Base-by-base conservation (phyloP, 139 green algal species). In the Chlamydomonas incerta region DNA sequence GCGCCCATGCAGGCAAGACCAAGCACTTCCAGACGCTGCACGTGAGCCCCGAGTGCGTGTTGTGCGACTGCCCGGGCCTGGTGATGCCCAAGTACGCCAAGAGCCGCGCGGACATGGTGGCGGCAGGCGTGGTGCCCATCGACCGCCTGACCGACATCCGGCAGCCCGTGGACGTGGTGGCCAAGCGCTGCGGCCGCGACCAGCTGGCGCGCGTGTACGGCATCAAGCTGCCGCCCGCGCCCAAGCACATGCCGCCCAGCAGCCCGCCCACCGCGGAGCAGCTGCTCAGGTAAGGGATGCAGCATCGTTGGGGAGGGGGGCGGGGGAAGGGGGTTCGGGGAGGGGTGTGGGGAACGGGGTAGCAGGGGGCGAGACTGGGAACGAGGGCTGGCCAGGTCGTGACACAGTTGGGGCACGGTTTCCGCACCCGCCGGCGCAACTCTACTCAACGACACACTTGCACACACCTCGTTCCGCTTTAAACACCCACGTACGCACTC, bases 21-120 rank as follows among this genome's bases (percentile, higher is more conserved):
- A 99, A 99, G 92, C 98, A 99, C 90, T 99, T 99, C 83, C 97
- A 99, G 93, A 99, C 97, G 35, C 93, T 99, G 2, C 93, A 95
- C 55, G 90, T 99, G 33, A 94, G 85, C 3, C 86, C 89, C 3
- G 88, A 65, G 0, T 65, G 73, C 28, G 68, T 81, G 46, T 46
- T 91, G 52, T 88, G 80, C 70, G 88, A 92, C 71, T 91, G 88
- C 85, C 86, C 86, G 46, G 95, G 97, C 37, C 88, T 99, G 52
- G 97, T 99, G 68, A 95, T 99, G 81, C 97, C 97, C 33, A 95
- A 92, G 58, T 98, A 98, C 87, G 95, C 97, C 1, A 80, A 90
- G 14, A 96, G 91, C 86, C 97, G 96, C 82, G 94, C 96, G 20
- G 97, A 99, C 41, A 98, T 99, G 97, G 97, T 99, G 65, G 95